A percentile compares a stretch with the other conserved stretches of the same genome.
Conservation (phyloP, 345 rosid genomes). For the Citrus medica region DNA sequence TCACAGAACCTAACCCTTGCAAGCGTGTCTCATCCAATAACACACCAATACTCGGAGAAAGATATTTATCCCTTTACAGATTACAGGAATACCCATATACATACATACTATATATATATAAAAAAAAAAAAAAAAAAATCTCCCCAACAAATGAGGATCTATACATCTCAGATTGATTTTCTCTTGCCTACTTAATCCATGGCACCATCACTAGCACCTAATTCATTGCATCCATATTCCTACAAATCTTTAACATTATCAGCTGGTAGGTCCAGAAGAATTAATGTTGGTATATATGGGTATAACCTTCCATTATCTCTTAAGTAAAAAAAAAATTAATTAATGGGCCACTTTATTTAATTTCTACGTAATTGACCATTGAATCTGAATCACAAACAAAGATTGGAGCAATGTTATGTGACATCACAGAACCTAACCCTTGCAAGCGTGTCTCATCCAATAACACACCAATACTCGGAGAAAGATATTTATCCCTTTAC, state of each 20-base stretch:
- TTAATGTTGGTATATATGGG: not conserved
- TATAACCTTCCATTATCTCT: not conserved
- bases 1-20: not conserved
- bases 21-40: constrained; percentile 11
- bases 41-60: not conserved
- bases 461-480: not conserved
- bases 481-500: not conserved
- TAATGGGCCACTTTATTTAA: not conserved
- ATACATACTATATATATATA: no score
- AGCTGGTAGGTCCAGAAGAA: not conserved
- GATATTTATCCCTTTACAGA: not conserved
- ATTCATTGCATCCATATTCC: not conserved
- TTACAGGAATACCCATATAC: no score
- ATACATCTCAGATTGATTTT: not conserved
- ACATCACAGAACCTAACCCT: not conserved
- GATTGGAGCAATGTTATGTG: not conserved
- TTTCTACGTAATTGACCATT: not conserved
- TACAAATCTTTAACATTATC: not conserved
- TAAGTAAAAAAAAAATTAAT: not conserved
- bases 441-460: constrained; percentile 9
- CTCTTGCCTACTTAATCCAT: not conserved
- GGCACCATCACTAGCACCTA: not conserved
- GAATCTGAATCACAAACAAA: not conserved
- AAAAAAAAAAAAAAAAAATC: no score
- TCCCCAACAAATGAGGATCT: not conserved